Percentiles rank a stretch among this genome's conserved stretches.
phyloP scores from a whole-genome alignment of 768 basidiomycete species.

The Lyophyllum atratum region DNA sequence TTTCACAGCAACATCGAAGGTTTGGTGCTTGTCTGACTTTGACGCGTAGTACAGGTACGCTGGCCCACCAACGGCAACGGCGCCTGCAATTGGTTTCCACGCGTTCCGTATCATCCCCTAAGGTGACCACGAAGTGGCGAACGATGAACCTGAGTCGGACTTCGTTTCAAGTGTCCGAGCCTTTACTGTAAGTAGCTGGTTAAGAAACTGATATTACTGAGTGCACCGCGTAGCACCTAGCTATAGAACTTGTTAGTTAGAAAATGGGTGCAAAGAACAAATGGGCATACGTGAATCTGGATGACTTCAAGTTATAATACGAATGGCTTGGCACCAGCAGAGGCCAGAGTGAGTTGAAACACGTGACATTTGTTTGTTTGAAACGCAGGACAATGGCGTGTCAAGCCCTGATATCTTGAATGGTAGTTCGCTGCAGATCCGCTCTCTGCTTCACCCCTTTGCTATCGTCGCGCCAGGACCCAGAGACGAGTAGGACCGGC shows the following conservation, averaged over 20 bases:
- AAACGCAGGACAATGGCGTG: constrained; percentile 1
- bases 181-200: neutral
- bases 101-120: constrained; percentile 58
- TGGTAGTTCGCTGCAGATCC: neutral
- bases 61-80: constrained; percentile 56
- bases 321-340: neutral
- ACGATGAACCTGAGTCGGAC: neutral
- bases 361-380: constrained; percentile 16
- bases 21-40: constrained; percentile 40
- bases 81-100: constrained; percentile 69
- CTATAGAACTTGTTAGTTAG: neutral
- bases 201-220: too few species aligned
- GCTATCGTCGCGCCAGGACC: neutral
- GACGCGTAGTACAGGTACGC: constrained; percentile 60
- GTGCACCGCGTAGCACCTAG: neutral
- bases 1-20: constrained; percentile 62
- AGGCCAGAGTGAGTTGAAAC: neutral
- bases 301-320: neutral
- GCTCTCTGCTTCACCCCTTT: neutral
- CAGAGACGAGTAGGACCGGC: neutral
- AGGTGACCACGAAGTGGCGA: neutral
- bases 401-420: neutral
- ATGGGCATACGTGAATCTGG: neutral
- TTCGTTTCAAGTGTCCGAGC: neutral
- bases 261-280: neutral